phyloP scores from a whole-genome alignment of 2,329 filamentous ascomycete genomes.

The Stagonosporopsis cucurbitacearum region DNA sequence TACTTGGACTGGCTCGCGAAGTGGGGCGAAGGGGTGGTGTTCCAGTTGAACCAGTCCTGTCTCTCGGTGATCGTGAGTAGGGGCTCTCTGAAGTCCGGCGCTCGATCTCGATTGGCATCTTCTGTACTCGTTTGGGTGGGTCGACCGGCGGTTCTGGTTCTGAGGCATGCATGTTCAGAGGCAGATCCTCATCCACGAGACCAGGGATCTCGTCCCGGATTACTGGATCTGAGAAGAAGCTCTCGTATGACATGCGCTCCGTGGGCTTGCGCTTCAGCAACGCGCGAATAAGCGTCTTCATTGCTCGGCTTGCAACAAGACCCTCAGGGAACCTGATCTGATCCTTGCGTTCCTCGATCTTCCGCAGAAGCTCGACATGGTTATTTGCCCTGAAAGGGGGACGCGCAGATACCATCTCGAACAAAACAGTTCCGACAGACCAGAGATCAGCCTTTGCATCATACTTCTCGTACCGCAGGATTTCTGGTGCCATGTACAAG shows the following conservation, averaged over 20 bases:
- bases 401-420: constrained; percentile 90
- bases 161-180: constrained; percentile 36
- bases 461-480: constrained; percentile 95
- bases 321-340: constrained; percentile 82
- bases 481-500: constrained; percentile 98
- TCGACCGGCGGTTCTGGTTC: constrained; percentile 36
- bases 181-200: constrained; percentile 77
- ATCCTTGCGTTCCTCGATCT: constrained; percentile 89
- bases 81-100: constrained; percentile 36
- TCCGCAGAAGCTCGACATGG: constrained; percentile 90
- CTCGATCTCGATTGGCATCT: constrained; percentile 37
- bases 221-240: constrained; percentile 80
- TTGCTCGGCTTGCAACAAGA: constrained; percentile 71
- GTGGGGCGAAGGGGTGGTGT: constrained; percentile 45
- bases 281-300: constrained; percentile 80
- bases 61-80: constrained; percentile 44
- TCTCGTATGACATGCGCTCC: constrained; percentile 83
- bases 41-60: constrained; percentile 33
- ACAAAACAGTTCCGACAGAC: constrained; percentile 95
- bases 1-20: constrained; percentile 41
- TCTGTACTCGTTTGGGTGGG: constrained; percentile 36
- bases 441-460: constrained; percentile 96
- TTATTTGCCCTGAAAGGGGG: constrained; percentile 93
- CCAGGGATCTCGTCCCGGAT: constrained; percentile 79
- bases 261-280: constrained; percentile 86